Percentiles rank a stretch among this genome's conserved stretches.
phyloP scores from a whole-genome alignment of 2,329 filamentous ascomycete genomes.

The Fusarium brachygibbosum region DNA sequence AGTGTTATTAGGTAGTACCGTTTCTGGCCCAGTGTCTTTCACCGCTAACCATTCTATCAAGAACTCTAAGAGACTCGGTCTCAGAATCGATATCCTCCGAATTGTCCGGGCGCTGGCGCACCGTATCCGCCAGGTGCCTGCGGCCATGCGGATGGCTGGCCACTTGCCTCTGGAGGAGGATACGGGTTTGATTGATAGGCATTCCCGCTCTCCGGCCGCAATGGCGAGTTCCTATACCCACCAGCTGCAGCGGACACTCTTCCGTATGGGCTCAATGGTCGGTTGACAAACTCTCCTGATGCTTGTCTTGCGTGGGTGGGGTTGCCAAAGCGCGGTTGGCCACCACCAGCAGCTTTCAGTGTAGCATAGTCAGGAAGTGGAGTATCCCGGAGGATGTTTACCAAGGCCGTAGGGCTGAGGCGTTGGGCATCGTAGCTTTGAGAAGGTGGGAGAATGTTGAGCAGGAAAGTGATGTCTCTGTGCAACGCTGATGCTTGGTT shows the following conservation, averaged over 20 bases:
- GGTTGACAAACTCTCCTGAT: slow-evolving; percentile 59
- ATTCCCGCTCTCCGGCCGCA: slow-evolving; percentile 60
- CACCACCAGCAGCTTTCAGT: slow-evolving; percentile 64
- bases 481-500: slow-evolving; percentile 78
- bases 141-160: slow-evolving; percentile 49
- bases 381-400: slow-evolving; percentile 78
- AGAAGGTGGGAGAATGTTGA: slow-evolving; percentile 81
- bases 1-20: slow-evolving; percentile 31
- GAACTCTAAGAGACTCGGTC: background rate
- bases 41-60: background rate
- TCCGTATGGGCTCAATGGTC: slow-evolving; percentile 64
- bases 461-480: slow-evolving; percentile 72
- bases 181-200: slow-evolving; percentile 50
- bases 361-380: slow-evolving; percentile 72
- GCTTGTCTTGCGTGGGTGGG: slow-evolving; percentile 57
- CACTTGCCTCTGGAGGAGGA: slow-evolving; percentile 48
- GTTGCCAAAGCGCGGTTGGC: slow-evolving; percentile 53
- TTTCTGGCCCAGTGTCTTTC: slow-evolving; percentile 7
- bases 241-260: slow-evolving; percentile 57
- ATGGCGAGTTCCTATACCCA: slow-evolving; percentile 66
- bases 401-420: slow-evolving; percentile 78
- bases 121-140: slow-evolving; percentile 50
- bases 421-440: slow-evolving; percentile 78
- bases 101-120: slow-evolving; percentile 53
- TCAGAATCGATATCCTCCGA: slow-evolving; percentile 55